Conservation (phyloP, 2,329 filamentous ascomycete genomes). For the Colletotrichum sp. region DNA sequence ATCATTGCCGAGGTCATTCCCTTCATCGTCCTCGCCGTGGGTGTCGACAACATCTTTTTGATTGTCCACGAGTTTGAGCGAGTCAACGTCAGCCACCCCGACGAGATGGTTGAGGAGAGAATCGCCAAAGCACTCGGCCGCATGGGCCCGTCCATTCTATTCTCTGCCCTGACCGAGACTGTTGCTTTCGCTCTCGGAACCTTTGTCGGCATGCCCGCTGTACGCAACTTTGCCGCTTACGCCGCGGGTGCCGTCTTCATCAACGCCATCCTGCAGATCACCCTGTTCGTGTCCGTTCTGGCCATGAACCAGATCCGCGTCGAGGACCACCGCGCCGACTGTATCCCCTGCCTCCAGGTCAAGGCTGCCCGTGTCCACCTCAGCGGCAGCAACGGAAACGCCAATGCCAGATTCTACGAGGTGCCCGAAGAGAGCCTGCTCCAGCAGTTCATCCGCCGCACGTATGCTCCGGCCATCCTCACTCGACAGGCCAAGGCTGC, state of each 20-base stretch:
- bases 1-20: constrained; percentile 99
- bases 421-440: constrained; percentile 83
- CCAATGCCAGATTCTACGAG: constrained; percentile 68
- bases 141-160: constrained; percentile 95
- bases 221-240: constrained; percentile 96
- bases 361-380: constrained; percentile 75
- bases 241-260: constrained; percentile 95
- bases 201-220: constrained; percentile 96
- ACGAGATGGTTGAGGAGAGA: constrained; percentile 84
- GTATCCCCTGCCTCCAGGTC: constrained; percentile 87
- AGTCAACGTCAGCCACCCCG: constrained; percentile 89
- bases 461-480: constrained; percentile 83
- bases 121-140: constrained; percentile 89
- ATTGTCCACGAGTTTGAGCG: constrained; percentile 98
- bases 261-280: constrained; percentile 95
- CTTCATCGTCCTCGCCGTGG: constrained; percentile 94
- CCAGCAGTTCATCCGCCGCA: constrained; percentile 88
- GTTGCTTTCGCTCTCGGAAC: constrained; percentile 91
- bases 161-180: constrained; percentile 94
- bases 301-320: constrained; percentile 90
- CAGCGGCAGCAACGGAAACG: constrained; percentile 63
- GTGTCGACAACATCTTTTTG: constrained; percentile 98
- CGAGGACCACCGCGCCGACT: constrained; percentile 87
- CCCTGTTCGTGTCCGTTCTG: constrained; percentile 93
- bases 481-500: constrained; percentile 79